These are phyloP conservation scores for Macadamia tetraphylla DNA, from an alignment of 164 flowering plant species.

Conservation along the genomic window DNA sequence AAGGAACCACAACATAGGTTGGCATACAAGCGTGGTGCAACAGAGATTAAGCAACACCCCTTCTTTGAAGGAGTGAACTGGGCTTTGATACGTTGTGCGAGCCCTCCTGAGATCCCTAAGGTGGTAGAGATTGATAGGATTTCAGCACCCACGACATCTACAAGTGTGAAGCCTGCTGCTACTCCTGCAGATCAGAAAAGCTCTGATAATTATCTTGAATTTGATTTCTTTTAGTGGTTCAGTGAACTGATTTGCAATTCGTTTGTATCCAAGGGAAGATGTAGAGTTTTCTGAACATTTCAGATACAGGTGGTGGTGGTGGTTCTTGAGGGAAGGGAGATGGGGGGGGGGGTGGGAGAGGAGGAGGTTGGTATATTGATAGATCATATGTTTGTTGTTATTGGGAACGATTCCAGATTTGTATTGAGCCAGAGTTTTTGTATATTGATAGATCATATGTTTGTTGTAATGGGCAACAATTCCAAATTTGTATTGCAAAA, in stretches of 20 bases:
- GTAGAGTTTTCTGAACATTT: constrained; percentile 16
- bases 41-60: constrained; percentile 86
- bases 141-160: constrained; percentile 36
- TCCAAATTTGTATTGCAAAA: constrained; percentile 10
- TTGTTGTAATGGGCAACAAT: neutral
- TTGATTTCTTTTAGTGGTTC: constrained; percentile 65
- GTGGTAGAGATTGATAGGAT: constrained; percentile 51
- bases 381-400: constrained; percentile 2
- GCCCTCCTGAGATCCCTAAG: constrained; percentile 77
- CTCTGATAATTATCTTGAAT: constrained; percentile 65
- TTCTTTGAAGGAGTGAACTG: constrained; percentile 89
- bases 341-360: neutral
- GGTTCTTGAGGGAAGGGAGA: neutral
- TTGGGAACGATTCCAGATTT: constrained; percentile 6
- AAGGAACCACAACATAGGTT: constrained; percentile 81
- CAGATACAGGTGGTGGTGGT: constrained; percentile 1
- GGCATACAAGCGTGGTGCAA: constrained; percentile 79
- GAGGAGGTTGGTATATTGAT: neutral
- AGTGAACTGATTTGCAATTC: constrained; percentile 13
- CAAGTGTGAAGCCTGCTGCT: constrained; percentile 35
- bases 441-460: constrained; percentile 4
- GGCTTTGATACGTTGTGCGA: constrained; percentile 88
- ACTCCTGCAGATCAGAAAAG: constrained; percentile 35
- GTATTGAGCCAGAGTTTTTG: neutral
- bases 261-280: constrained; percentile 14